Evolutionary conservation across 2,329 filamentous ascomycete species (phyloP).

Genomic region (Xylariaceae sp.): DNA sequence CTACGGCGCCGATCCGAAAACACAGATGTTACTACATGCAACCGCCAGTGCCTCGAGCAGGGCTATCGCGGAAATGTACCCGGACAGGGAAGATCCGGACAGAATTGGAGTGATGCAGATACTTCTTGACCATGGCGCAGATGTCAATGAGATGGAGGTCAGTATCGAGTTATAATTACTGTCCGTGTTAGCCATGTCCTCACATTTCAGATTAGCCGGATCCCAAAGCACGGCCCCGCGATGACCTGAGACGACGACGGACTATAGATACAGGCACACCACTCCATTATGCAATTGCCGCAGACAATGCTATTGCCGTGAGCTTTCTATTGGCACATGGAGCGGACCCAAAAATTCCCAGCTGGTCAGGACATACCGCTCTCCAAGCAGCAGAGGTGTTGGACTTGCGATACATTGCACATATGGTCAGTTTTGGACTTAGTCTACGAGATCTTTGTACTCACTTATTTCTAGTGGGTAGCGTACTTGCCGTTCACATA

Average conservation of each 20-base stretch:
- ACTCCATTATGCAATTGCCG: constrained; percentile 23
- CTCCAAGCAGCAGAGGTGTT: constrained; percentile 21
- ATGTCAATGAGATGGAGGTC: constrained; percentile 24
- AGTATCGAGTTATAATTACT: too few relatives aligned
- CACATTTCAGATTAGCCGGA: constrained; percentile 9
- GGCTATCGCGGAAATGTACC: constrained; percentile 16
- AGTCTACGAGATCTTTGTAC: too few relatives aligned
- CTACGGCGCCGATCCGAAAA: constrained; percentile 21
- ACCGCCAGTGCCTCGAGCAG: constrained; percentile 20
- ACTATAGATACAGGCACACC: constrained; percentile 23
- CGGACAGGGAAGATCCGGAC: constrained; percentile 19
- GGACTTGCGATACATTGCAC: constrained; percentile 18
- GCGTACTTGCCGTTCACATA: too few relatives aligned
- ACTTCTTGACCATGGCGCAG: constrained; percentile 20
- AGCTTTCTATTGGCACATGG: constrained; percentile 23
- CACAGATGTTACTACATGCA: constrained; percentile 22
- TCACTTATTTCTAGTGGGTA: too few relatives aligned
- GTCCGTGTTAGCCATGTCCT: too few relatives aligned
- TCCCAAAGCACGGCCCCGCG: constrained; percentile 22
- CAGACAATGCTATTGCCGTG: constrained; percentile 19
- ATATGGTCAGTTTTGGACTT: too few relatives aligned
- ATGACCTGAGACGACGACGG: constrained; percentile 20
- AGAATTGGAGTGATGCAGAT: constrained; percentile 21
- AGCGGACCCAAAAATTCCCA: constrained; percentile 21
- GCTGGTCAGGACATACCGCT: constrained; percentile 23